A percentile compares a stretch with the other conserved stretches of the same genome.
phyloP scores from a whole-genome alignment of 768 basidiomycete genomes.

The Suillus alpinus region DNA sequence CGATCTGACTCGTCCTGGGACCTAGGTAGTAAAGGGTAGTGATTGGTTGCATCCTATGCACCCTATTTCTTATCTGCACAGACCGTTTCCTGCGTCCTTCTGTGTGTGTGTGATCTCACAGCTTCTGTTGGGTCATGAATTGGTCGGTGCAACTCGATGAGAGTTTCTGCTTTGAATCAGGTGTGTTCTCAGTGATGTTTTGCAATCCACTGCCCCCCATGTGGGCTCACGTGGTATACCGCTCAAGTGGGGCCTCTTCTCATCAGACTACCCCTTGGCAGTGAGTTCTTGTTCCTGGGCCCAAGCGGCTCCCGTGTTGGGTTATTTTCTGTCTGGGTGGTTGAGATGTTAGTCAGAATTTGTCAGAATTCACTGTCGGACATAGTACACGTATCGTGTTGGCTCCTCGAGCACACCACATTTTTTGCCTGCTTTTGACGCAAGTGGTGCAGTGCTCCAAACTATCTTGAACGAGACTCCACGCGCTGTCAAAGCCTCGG shows the following conservation, averaged over 20 bases:
- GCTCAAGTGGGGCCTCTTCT: background rate
- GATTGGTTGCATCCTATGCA: background rate
- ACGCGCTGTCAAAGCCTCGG: background rate
- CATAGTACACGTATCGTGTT: no score
- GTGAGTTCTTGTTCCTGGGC: background rate
- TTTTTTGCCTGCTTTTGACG: background rate
- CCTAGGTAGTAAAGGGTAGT: background rate
- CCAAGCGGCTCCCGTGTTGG: background rate
- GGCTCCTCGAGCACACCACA: background rate
- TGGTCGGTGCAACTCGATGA: background rate
- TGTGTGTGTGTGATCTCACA: background rate
- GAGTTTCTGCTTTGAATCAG: background rate
- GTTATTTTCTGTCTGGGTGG: background rate
- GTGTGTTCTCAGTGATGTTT: background rate
- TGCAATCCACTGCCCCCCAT: background rate
- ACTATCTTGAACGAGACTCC: background rate
- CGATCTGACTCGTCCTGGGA: background rate
- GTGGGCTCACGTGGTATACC: background rate
- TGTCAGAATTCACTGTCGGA: no score
- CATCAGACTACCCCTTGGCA: background rate
- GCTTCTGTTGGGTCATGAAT: background rate
- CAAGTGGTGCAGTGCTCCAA: background rate
- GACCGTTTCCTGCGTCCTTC: background rate
- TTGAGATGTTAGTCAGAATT: background rate
- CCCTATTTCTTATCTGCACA: background rate